Evolutionary conservation across 2,329 filamentous ascomycete genomes (phyloP), one percentile per base, ranked within the genome.

Genomic region (Hysterium pulicare): DNA sequence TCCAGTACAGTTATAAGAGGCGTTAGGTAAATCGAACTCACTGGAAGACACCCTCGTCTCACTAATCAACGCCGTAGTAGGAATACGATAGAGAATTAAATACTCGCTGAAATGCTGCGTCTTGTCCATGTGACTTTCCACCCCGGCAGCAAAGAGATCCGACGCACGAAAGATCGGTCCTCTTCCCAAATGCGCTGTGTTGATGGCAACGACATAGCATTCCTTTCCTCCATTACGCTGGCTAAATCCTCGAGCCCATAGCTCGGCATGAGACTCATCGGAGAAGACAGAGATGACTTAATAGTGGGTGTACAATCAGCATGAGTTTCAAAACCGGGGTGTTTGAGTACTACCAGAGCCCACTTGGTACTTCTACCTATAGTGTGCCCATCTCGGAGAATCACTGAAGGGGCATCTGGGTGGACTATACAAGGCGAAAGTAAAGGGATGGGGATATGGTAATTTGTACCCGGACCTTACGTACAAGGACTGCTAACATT

Each of bases 281-380:
- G 37, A 23, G 16, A 39, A 39, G 37, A 39, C 24, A n/a, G 37
- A 39, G 26, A 39, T 39, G 37, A 39, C n/a, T n/a, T n/a, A n/a
- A n/a, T n/a, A n/a, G n/a, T n/a, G n/a, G n/a, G n/a, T n/a, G n/a
- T n/a, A n/a, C n/a, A n/a, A n/a, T n/a, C n/a, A n/a, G n/a, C n/a
- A n/a, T n/a, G n/a, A n/a, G n/a, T n/a, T n/a, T n/a, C n/a, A n/a
- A n/a, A n/a, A n/a, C n/a, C n/a, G n/a, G n/a, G n/a, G n/a, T n/a
- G n/a, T n/a, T n/a, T n/a, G n/a, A n/a, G n/a, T n/a, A n/a, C n/a
- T n/a, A n/a, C n/a, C n/a, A n/a, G n/a, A n/a, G n/a, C n/a, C n/a
- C n/a, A n/a, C n/a, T n/a, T n/a, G n/a, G n/a, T n/a, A n/a, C n/a
- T n/a, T n/a, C n/a, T n/a, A n/a, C n/a, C n/a, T n/a, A n/a, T n/a